Evolutionary conservation across 768 basidiomycete species (phyloP).

Genomic region (Collybiopsis luxurians): DNA sequence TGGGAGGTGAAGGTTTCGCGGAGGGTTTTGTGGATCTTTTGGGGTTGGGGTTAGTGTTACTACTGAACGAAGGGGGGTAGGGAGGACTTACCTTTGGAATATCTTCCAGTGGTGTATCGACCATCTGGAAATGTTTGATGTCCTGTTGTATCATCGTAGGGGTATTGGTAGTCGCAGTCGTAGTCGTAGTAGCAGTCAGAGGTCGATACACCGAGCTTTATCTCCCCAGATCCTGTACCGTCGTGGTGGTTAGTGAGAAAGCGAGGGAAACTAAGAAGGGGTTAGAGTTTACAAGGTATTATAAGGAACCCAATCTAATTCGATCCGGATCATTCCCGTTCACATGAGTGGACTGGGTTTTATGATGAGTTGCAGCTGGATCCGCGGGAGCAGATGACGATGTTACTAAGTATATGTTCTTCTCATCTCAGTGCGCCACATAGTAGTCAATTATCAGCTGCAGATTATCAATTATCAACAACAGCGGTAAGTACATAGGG

Average conservation of each 20-base stretch:
- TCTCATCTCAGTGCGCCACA: too few species aligned
- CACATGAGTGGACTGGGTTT: too few species aligned
- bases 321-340: too few species aligned
- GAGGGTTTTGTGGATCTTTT: conserved; percentile 12
- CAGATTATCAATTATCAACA: too few species aligned
- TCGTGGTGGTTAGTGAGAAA: background rate
- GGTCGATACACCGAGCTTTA: too few species aligned
- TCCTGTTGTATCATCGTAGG: background rate
- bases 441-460: too few species aligned
- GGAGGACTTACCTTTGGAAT: background rate
- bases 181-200: background rate
- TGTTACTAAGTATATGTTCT: too few species aligned
- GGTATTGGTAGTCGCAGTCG: background rate
- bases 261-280: background rate
- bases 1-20: conserved; percentile 18
- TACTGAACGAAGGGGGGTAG: background rate
- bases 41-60: background rate
- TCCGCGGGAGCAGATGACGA: too few species aligned
- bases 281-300: too few species aligned
- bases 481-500: background rate
- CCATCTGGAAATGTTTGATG: background rate
- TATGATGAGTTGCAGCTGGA: too few species aligned
- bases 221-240: background rate
- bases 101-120: conserved; percentile 1
- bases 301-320: too few species aligned